Percentiles rank a stretch among this genome's conserved stretches.
These are phyloP conservation scores for Sporothrix inflata DNA, from an alignment of 2,329 filamentous ascomycete species.

Conservation along the genomic window DNA sequence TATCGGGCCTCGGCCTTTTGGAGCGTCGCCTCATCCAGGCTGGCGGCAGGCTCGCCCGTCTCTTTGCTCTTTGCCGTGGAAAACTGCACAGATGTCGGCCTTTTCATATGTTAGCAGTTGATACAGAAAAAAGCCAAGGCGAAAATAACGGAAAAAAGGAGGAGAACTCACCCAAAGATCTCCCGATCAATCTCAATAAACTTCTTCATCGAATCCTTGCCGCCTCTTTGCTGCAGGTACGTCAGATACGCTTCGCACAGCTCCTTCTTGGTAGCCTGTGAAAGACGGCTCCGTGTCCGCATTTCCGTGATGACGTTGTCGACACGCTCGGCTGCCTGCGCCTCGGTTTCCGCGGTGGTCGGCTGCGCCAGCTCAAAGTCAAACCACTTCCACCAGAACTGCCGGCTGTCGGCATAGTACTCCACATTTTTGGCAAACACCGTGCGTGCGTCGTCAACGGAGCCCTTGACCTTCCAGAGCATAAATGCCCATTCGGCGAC, in stretches of 20 bases:
- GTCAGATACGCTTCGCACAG: constrained; percentile 77
- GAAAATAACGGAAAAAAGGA: no score
- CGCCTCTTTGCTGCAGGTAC: constrained; percentile 81
- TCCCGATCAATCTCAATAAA: constrained; percentile 83
- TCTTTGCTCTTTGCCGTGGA: constrained; percentile 50
- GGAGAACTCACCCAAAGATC: constrained; percentile 72
- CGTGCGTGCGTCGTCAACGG: constrained; percentile 76
- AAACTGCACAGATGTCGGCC: constrained; percentile 51
- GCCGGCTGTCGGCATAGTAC: constrained; percentile 80
- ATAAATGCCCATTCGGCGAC: constrained; percentile 87
- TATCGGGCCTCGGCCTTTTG: constrained; percentile 56
- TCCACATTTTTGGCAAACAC: constrained; percentile 82
- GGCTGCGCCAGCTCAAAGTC: constrained; percentile 87
- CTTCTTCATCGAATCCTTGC: constrained; percentile 81
- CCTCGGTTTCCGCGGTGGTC: constrained; percentile 65
- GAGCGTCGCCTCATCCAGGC: constrained; percentile 56
- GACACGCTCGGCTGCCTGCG: constrained; percentile 71
- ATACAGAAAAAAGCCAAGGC: neutral
- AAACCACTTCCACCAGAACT: constrained; percentile 90
- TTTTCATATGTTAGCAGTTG: constrained; percentile 37
- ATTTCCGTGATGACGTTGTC: constrained; percentile 79
- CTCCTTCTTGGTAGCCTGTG: constrained; percentile 69
- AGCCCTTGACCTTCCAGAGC: constrained; percentile 85
- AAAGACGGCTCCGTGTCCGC: constrained; percentile 71
- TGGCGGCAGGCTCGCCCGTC: constrained; percentile 47